A percentile compares a stretch with the other conserved stretches of the same genome.
Conservation (phyloP, 2,329 filamentous ascomycete species). For the Alternaria alternata region DNA sequence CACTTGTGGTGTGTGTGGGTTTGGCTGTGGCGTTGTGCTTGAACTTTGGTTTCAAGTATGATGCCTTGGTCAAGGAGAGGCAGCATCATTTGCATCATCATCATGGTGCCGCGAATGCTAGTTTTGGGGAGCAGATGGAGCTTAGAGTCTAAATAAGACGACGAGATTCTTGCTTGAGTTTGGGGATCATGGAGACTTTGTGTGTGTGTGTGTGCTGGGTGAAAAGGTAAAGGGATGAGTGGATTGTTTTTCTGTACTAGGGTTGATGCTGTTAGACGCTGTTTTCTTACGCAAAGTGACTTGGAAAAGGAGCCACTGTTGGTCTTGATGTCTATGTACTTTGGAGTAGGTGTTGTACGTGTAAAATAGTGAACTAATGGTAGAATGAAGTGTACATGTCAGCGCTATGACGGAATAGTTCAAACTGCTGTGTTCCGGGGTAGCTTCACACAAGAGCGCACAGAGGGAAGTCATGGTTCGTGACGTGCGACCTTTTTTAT, state of each 20-base stretch:
- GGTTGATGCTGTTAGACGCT: not conserved
- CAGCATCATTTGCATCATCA: conserved; percentile 16
- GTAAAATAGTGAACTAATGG: not conserved
- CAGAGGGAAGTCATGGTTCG: no score
- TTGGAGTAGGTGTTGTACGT: not conserved
- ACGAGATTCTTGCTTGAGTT: no score
- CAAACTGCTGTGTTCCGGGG: no score
- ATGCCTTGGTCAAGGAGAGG: conserved; percentile 22
- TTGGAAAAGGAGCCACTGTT: not conserved
- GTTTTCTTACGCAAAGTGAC: not conserved
- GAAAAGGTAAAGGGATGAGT: no score
- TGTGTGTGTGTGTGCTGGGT: no score
- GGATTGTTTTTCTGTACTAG: not conserved
- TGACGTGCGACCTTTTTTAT: no score
- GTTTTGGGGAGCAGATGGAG: conserved; percentile 25
- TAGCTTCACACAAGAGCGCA: no score
- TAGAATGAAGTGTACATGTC: not conserved
- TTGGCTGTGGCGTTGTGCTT: conserved; percentile 79
- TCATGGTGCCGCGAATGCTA: conserved; percentile 8
- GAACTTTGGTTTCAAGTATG: conserved; percentile 83
- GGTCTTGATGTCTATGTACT: not conserved
- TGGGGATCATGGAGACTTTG: no score
- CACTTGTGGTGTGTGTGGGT: conserved; percentile 81
- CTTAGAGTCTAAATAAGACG: conserved; percentile 20
- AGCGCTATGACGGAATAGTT: not conserved